Conservation (phyloP, 2,329 filamentous ascomycete species). For the Ploettnerulaceae sp. region DNA sequence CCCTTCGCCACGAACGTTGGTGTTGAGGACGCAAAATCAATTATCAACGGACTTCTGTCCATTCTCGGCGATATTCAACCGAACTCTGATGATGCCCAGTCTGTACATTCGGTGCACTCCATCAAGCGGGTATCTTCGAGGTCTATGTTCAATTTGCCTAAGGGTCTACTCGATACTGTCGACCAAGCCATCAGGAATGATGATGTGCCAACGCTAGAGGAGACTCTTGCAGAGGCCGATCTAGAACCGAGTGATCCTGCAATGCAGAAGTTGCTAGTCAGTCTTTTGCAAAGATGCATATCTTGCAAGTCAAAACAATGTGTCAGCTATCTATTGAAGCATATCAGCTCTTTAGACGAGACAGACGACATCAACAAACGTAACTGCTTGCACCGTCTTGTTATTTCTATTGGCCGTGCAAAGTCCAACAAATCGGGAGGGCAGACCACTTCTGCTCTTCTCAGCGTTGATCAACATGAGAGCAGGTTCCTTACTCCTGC, state of each 20-base stretch:
- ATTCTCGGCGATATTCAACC: constrained; percentile 71
- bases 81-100: constrained; percentile 73
- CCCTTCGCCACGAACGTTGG: constrained; percentile 75
- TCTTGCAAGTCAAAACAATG: constrained; percentile 63
- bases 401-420: constrained; percentile 84
- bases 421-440: constrained; percentile 41
- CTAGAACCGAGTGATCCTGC: constrained; percentile 47
- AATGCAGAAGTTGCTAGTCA: constrained; percentile 67
- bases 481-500: constrained; percentile 74
- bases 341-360: constrained; percentile 71
- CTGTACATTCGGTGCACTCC: constrained; percentile 63
- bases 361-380: constrained; percentile 89
- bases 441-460: constrained; percentile 27
- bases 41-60: constrained; percentile 89
- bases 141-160: constrained; percentile 66
- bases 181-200: constrained; percentile 69
- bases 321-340: constrained; percentile 65
- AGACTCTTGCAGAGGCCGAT: constrained; percentile 54
- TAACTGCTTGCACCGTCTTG: constrained; percentile 87
- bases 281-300: constrained; percentile 73
- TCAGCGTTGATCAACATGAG: constrained; percentile 40
- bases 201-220: constrained; percentile 51
- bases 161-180: constrained; percentile 62
- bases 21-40: constrained; percentile 53
- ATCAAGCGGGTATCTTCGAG: constrained; percentile 73